phyloP scores from a whole-genome alignment of 2,329 filamentous ascomycete species.

The Beauveria brongniartii region DNA sequence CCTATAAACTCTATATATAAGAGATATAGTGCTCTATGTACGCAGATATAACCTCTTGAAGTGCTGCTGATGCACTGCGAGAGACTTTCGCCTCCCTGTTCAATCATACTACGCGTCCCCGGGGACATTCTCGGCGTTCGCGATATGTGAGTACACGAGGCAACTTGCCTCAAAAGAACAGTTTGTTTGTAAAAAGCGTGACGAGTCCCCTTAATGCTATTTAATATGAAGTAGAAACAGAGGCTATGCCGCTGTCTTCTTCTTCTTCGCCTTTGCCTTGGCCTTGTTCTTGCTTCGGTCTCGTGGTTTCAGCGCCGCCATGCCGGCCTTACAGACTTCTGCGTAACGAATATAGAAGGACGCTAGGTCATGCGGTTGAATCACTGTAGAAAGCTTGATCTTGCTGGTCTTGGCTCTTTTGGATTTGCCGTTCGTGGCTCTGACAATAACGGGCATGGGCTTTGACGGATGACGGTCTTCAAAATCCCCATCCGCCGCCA shows the following conservation, averaged over 20 bases:
- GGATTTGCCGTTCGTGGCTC: constrained; percentile 73
- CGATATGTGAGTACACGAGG: no score
- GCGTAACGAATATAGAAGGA: constrained; percentile 79
- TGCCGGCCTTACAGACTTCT: constrained; percentile 82
- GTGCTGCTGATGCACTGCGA: no score
- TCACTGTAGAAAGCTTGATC: constrained; percentile 75
- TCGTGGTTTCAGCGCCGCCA: constrained; percentile 84
- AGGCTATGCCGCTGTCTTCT: constrained; percentile 36
- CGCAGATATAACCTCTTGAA: no score
- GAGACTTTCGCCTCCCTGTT: no score
- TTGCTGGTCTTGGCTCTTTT: constrained; percentile 49
- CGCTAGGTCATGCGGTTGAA: constrained; percentile 67
- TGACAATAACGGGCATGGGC: constrained; percentile 67
- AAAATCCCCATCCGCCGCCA: constrained; percentile 42
- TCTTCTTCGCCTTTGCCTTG: constrained; percentile 68
- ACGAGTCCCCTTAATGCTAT: not conserved
- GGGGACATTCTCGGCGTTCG: no score
- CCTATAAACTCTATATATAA: no score
- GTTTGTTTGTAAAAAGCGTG: not conserved
- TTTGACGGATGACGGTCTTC: constrained; percentile 51
- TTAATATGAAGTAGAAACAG: not conserved
- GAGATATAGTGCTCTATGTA: no score
- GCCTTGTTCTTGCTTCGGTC: constrained; percentile 84
- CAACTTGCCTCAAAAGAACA: not conserved
- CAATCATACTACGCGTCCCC: no score